Base-by-base conservation (phyloP, 208 protist species). In the Leishmania braziliensis region DNA sequence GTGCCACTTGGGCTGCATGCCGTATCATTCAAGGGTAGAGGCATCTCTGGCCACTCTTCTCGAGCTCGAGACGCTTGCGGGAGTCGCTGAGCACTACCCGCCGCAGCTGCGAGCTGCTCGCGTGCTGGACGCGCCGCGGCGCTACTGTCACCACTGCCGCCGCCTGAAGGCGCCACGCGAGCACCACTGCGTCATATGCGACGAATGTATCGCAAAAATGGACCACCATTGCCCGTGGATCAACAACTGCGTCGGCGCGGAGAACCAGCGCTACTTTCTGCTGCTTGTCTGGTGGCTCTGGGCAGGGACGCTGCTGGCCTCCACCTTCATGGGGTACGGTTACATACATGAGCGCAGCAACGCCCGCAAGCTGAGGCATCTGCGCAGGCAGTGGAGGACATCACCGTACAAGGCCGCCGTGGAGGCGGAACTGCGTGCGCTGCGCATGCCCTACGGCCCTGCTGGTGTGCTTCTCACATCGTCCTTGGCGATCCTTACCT, bases 141-240 rank as follows among this genome's bases (percentile, higher is more conserved):
- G 95, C 39, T 95, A 87, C 75, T 97, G 95, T 76, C 26, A 69
- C 20, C 75, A 77, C 51, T 97, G 95, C 80, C 70, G 85, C 23
- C 90, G 93, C n/a, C 86, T 91, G 66, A 97, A 97, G 83, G 93
- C 95, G 0, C 95, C 94, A 46, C 87, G 96, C 20, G 94, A 97
- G 83, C 92, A 96, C 58, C 96, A 98, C 88, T 98, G 96, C 80
- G 63, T 70, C 2, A 60, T 94, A 39, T 98, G 96, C 79, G 77
- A 88, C 51, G 76, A 82, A 51, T 98, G 96, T 76, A 92, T 98
- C 14, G 39, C 87, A 0, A 90, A 91, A 78, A 93, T 96, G 88
- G 95, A 98, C 77, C 96, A 98, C 75, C 96, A 98, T 84, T 98
- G 96, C 77, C 92, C 94, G 68, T 98, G 92, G 90, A 93, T 97